A percentile compares a stretch with the other conserved stretches of the same genome.
These are phyloP conservation scores for Neurospora terricola DNA, from an alignment of 495 filamentous ascomycete genomes.

Conservation along the genomic window DNA sequence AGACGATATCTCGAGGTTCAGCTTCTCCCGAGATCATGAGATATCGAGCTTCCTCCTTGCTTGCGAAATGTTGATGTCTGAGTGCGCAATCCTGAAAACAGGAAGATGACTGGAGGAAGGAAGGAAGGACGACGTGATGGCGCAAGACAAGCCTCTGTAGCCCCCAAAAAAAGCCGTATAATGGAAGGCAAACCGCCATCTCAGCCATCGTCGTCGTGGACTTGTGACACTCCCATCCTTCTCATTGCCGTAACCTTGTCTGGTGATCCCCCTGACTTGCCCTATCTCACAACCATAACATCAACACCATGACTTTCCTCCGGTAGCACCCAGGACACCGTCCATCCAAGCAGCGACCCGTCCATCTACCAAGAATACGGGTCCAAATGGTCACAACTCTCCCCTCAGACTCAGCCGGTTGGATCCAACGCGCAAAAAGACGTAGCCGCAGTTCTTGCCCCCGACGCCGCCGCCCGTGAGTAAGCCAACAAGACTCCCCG, in stretches of 20 bases:
- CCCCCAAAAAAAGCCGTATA: neutral
- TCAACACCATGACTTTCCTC: slow-evolving; percentile 1
- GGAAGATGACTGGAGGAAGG: neutral
- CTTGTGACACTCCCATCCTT: neutral
- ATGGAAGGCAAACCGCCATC: neutral
- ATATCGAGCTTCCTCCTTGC: neutral
- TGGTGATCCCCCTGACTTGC: neutral
- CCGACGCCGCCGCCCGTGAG: slow-evolving; percentile 43
- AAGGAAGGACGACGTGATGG: neutral
- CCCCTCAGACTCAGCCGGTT: slow-evolving; percentile 34
- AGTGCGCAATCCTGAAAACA: neutral
- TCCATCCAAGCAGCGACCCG: slow-evolving; percentile 36
- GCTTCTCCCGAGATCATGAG: neutral
- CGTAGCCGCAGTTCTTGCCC: slow-evolving; percentile 41
- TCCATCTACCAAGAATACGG: slow-evolving; percentile 39
- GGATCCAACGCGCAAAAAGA: slow-evolving; percentile 43
- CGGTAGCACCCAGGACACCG: neutral
- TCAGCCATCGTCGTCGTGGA: neutral
- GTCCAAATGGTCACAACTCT: slow-evolving; percentile 35
- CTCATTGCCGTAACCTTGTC: neutral
- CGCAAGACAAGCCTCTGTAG: neutral
- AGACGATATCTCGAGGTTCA: neutral
- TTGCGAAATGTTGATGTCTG: neutral
- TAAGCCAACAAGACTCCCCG: slow-evolving; percentile 46
- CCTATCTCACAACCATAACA: neutral